Conservation (phyloP, 352 stramenopile genomes). For the Pythium sp. region DNA sequence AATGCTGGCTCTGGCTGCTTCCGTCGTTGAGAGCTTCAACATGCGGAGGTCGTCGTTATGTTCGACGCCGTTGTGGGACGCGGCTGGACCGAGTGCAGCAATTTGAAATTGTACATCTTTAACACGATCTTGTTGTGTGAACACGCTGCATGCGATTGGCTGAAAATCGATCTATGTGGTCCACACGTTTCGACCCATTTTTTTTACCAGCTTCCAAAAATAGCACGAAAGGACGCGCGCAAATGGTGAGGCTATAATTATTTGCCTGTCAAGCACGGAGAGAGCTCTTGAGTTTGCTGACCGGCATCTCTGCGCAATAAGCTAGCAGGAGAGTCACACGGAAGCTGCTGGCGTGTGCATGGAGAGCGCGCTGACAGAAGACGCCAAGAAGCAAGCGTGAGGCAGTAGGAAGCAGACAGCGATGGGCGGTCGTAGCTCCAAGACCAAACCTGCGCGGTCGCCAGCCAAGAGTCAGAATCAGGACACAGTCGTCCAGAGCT, state of each 20-base stretch:
- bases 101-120: not conserved
- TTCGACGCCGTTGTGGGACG: no score
- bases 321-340: no score
- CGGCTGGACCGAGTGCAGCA: no score
- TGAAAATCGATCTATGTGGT: not conserved
- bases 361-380: not conserved
- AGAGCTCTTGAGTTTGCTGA: not conserved
- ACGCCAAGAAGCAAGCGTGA: conserved; percentile 8
- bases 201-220: conserved; percentile 1
- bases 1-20: no score
- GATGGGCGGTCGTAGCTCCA: conserved; percentile 62
- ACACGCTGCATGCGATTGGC: not conserved
- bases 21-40: no score
- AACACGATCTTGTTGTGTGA: not conserved
- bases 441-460: conserved; percentile 30
- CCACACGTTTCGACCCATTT: conserved; percentile 1
- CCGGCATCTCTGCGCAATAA: not conserved
- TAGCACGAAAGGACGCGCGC: not conserved
- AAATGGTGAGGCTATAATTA: not conserved
- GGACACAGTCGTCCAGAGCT: conserved; percentile 29
- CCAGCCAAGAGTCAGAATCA: conserved; percentile 8
- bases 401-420: not conserved
- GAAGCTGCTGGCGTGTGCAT: conserved; percentile 4
- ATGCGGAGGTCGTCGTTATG: no score
- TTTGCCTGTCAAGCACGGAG: not conserved